Percentiles rank a stretch among this genome's conserved stretches.
Conservation (phyloP, 371 early-diverging fungal genomes). For the Phascolomyces articulosus region DNA sequence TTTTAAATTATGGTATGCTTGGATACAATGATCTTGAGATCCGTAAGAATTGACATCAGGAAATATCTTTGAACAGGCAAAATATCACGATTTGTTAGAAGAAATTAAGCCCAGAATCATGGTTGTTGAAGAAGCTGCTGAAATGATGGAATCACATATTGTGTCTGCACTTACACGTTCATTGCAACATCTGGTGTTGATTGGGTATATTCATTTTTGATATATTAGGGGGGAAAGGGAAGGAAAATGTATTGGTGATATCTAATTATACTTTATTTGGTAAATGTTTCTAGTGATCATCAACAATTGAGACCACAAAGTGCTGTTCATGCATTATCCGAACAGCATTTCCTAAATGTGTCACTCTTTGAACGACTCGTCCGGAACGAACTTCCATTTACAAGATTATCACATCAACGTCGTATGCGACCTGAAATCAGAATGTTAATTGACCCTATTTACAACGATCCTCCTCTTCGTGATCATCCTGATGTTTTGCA, state of each 20-base stretch:
- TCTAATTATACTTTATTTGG: no score
- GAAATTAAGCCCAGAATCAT: slow-evolving; percentile 56
- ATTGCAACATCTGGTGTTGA: slow-evolving; percentile 67
- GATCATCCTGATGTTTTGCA: slow-evolving; percentile 53
- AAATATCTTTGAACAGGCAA: slow-evolving; percentile 40
- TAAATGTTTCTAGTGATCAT: slow-evolving; percentile 56
- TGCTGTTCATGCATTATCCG: slow-evolving; percentile 51
- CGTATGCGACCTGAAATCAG: slow-evolving; percentile 80
- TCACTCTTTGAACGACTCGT: slow-evolving; percentile 76
- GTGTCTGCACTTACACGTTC: slow-evolving; percentile 59
- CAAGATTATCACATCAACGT: slow-evolving; percentile 61
- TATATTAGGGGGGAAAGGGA: no score
- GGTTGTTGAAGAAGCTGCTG: slow-evolving; percentile 78
- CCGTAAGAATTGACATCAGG: no score
- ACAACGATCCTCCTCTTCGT: slow-evolving; percentile 43
- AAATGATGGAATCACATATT: slow-evolving; percentile 75
- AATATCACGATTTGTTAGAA: slow-evolving; percentile 61
- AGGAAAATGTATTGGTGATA: no score
- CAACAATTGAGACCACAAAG: slow-evolving; percentile 68
- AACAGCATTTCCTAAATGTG: slow-evolving; percentile 56
- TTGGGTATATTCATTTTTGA: slow-evolving; percentile 48
- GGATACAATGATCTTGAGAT: no score
- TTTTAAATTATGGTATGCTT: not conserved
- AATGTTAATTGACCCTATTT: slow-evolving; percentile 58
- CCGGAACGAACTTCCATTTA: slow-evolving; percentile 50